Percentiles rank a stretch among this genome's conserved stretches.
Evolutionary conservation across 495 filamentous ascomycete species (phyloP).

Genomic region (Penicillium canariense): DNA sequence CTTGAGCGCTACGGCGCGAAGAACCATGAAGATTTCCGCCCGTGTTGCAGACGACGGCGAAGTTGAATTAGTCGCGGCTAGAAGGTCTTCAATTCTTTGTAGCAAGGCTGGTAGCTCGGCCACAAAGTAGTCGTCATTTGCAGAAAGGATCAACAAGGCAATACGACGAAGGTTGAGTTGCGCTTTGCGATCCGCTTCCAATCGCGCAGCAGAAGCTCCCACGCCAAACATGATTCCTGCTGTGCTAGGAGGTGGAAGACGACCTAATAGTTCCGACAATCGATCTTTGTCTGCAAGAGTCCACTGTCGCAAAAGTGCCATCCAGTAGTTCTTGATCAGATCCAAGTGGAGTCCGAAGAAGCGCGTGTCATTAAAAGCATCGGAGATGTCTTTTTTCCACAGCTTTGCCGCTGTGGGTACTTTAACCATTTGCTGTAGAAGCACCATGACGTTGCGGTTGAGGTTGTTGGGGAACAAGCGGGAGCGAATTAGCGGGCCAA

Average conservation of each 20-base stretch:
- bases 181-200: slow-evolving; percentile 90
- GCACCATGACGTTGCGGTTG: slow-evolving; percentile 61
- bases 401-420: slow-evolving; percentile 77
- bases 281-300: slow-evolving; percentile 81
- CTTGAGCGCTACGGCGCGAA: slow-evolving; percentile 76
- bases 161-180: slow-evolving; percentile 88
- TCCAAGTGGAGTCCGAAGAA: slow-evolving; percentile 70
- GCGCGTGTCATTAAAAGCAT: slow-evolving; percentile 85
- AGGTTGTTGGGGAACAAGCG: slow-evolving; percentile 88
- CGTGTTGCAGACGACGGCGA: slow-evolving; percentile 89
- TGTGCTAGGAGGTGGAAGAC: slow-evolving; percentile 82
- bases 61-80: slow-evolving; percentile 80
- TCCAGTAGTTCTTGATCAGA: slow-evolving; percentile 71
- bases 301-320: slow-evolving; percentile 81
- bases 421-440: slow-evolving; percentile 74
- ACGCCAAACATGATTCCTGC: slow-evolving; percentile 98
- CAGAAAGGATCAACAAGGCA: slow-evolving; percentile 71
- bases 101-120: slow-evolving; percentile 67
- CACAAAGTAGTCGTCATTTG: slow-evolving; percentile 73
- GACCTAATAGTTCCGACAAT: slow-evolving; percentile 73
- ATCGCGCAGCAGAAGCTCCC: slow-evolving; percentile 86
- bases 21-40: slow-evolving; percentile 84
- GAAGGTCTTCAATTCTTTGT: slow-evolving; percentile 83
- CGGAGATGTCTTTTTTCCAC: slow-evolving; percentile 90
- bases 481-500: slow-evolving; percentile 78